Base-by-base conservation (phyloP, 2,329 filamentous ascomycete species). In the Colletotrichum sp. region DNA sequence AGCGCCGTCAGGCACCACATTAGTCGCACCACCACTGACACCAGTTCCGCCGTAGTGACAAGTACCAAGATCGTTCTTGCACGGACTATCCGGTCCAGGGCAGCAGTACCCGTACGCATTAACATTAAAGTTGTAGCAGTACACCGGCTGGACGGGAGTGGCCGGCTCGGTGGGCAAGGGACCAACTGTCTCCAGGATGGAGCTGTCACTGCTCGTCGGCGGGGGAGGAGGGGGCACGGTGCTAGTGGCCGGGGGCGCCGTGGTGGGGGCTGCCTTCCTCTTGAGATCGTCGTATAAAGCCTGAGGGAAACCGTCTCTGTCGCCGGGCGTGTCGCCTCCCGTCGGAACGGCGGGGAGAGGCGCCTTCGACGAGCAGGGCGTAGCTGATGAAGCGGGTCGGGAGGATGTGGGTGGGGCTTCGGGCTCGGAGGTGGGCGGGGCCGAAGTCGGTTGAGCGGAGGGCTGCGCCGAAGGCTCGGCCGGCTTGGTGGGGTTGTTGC, bases 101-200 rank as follows among this genome's bases (percentile, higher is more conserved):
- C 43, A 51, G n/a, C 43, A 51, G n/a, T 51, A 51, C 8, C 43
- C 43, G 43, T 51, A 51, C n/a, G 43, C 43, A 1, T 51, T 51
- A 8, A 51, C 43, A 24, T 51, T 51, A n/a, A 51, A 51, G 43
- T 51, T 51, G n/a, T 51, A 51, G 2, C 43, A 51, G 0, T 1
- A 1, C 3, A 51, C 43, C 43, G 43, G 43, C 43, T 51, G 43
- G 0, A 51, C 43, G n/a, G 43, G 43, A 3, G 12, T n/a, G 6
- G n/a, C 43, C 6, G 43, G 21, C n/a, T n/a, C n/a, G 2, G 43
- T n/a, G 1, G 43, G 43, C n/a, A 51, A 13, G 2, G 43, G 43
- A 0, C 1, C 43, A 6, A n/a, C n/a, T 13, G 43, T 51, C 43
- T 51, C 43, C 0, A 51, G n/a, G 2, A 51, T 51, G 43, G n/a